These are phyloP conservation scores for Clonostachys rhizophaga DNA, from an alignment of 2,329 filamentous ascomycete species.

Conservation along the genomic window DNA sequence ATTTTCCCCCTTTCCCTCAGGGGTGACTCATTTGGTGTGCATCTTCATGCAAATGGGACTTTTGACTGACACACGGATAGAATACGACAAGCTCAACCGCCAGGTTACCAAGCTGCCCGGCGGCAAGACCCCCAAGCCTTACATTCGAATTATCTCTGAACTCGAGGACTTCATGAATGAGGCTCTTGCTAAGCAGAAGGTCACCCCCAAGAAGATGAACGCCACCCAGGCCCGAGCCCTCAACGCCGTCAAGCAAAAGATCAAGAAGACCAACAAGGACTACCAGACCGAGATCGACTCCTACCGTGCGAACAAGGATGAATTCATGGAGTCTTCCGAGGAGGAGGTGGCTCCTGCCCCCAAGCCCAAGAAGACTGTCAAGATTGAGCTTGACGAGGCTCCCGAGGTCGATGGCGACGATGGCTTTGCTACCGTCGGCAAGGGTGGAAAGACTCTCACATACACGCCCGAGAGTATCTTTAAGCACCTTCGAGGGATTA, in stretches of 20 bases:
- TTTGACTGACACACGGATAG: conserved; percentile 36
- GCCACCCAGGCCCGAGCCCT: conserved; percentile 89
- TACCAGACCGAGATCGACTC: conserved; percentile 82
- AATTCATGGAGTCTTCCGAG: conserved; percentile 80
- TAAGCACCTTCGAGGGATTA: conserved; percentile 88
- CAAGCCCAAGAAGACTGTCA: conserved; percentile 32
- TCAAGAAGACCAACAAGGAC: conserved; percentile 98
- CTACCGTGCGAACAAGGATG: conserved; percentile 81
- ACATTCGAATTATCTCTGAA: conserved; percentile 89
- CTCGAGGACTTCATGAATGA: conserved; percentile 94
- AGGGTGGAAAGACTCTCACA: conserved; percentile 80
- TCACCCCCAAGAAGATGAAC: conserved; percentile 97
- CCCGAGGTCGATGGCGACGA: conserved; percentile 65
- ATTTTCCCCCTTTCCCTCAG: neutral
- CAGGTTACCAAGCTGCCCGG: conserved; percentile 75
- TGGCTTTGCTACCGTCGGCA: conserved; percentile 84
- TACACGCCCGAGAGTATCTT: conserved; percentile 98
- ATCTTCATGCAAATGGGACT: neutral
- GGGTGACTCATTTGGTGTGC: too few species aligned
- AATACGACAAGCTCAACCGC: conserved; percentile 92
- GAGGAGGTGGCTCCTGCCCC: conserved; percentile 56
- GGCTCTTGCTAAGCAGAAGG: conserved; percentile 91
- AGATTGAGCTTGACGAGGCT: conserved; percentile 35
- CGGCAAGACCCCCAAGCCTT: conserved; percentile 80
- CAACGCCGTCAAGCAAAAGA: conserved; percentile 95